phyloP scores from a whole-genome alignment of 257 asterid species.

The Verbascum thapsus region DNA sequence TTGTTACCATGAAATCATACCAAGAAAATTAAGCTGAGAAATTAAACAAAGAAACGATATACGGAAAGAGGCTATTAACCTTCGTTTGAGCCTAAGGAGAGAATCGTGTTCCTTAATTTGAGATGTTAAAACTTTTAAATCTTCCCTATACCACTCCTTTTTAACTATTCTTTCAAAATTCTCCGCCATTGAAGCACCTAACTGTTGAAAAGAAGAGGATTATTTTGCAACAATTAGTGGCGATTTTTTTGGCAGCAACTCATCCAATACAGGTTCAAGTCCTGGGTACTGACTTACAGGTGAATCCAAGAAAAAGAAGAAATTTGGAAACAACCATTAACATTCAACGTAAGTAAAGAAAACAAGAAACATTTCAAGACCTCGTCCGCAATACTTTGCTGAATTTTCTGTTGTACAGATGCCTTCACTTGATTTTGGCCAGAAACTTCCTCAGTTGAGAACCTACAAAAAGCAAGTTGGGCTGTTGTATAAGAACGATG shows the following conservation, averaged over 20 bases:
- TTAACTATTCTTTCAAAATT: slow-evolving; percentile 23
- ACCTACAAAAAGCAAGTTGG: slow-evolving; percentile 52
- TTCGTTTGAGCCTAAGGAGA: slow-evolving; percentile 61
- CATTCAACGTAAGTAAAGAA: slow-evolving; percentile 5
- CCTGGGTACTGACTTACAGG: slow-evolving; percentile 69
- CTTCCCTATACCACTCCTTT: slow-evolving; percentile 31
- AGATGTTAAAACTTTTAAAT: slow-evolving; percentile 38
- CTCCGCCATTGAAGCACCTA: slow-evolving; percentile 28
- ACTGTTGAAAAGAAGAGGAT: slow-evolving; percentile 37
- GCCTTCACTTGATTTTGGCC: slow-evolving; percentile 99
- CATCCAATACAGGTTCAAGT: slow-evolving; percentile 86
- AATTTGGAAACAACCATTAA: no score
- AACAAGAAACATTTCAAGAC: slow-evolving; percentile 39
- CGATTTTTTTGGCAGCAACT: slow-evolving; percentile 92
- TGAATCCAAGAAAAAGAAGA: slow-evolving; percentile 6
- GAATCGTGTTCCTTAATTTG: slow-evolving; percentile 53
- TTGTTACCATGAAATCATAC: slow-evolving; percentile 2
- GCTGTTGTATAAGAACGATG: slow-evolving; percentile 11
- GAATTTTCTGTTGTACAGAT: slow-evolving; percentile 89
- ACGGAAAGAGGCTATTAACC: slow-evolving; percentile 37
- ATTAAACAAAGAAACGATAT: background rate
- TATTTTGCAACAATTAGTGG: slow-evolving; percentile 96
- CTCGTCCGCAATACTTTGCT: slow-evolving; percentile 96
- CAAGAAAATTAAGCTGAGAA: background rate
- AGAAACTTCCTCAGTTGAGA: slow-evolving; percentile 92